Evolutionary conservation across 148 eudicot species (phyloP).

Genomic region (Fagopyrum homotropicum): DNA sequence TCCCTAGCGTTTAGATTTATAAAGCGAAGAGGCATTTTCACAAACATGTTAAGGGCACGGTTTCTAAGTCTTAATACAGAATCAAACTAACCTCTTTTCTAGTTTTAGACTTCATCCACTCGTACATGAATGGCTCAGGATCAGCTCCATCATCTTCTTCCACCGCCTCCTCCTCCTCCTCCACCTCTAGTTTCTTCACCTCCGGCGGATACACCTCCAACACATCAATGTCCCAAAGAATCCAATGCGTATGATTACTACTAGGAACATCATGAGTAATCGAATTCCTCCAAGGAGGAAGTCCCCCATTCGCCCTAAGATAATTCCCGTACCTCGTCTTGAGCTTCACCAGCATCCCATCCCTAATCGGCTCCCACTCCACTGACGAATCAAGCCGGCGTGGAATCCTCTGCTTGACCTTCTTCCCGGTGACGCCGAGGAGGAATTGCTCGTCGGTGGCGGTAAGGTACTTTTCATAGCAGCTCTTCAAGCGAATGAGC

Average conservation of each 20-base stretch:
- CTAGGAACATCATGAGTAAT: conserved; percentile 65
- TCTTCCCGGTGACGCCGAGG: conserved; percentile 56
- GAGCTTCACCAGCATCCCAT: conserved; percentile 39
- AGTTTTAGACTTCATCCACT: neutral
- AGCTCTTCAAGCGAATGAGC: conserved; percentile 44
- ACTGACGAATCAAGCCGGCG: conserved; percentile 25
- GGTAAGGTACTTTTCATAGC: conserved; percentile 41
- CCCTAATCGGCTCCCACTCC: conserved; percentile 69
- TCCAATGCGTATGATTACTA: conserved; percentile 53
- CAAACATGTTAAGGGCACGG: neutral
- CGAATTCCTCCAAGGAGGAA: conserved; percentile 69
- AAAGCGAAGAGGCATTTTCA: neutral
- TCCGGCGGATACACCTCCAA: conserved; percentile 33
- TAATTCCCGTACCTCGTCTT: conserved; percentile 40
- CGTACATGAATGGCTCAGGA: conserved; percentile 23
- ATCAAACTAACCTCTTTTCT: conserved; percentile 25
- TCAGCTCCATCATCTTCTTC: conserved; percentile 19
- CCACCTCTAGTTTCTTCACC: conserved; percentile 16
- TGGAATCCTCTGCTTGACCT: conserved; percentile 35
- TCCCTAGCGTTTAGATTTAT: too few species aligned
- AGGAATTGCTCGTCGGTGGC: conserved; percentile 54
- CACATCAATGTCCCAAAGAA: conserved; percentile 65
- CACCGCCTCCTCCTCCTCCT: neutral
- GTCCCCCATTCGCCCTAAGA: conserved; percentile 54
- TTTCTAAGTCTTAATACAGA: too few species aligned